Evolutionary conservation across 345 rosid species (phyloP), one percentile per base, ranked within the genome.

Genomic region (Eutrema heterophyllum): DNA sequence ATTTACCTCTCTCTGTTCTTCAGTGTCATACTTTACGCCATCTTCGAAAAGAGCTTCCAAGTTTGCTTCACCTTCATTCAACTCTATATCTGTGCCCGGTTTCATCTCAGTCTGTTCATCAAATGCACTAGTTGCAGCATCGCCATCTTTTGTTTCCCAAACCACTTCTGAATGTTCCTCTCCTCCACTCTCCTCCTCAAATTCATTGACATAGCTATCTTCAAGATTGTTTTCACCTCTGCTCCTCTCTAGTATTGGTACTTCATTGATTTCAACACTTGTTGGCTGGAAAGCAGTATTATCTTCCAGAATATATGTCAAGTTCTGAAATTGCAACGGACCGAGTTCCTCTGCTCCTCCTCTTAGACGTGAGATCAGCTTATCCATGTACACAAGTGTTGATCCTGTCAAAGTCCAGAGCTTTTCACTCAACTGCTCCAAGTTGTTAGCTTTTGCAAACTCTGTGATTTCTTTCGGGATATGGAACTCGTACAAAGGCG

Each of bases 271-370:
- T 44, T 59, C 82, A 78, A 81, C 24, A 24, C 66, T 51, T 29
- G n/a, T 5, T 30, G 63, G 74, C 49, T 53, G 8, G 56, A 70
- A 77, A 21, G 65, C 78, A 45, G 76, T 82, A 30, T 46, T 27
- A 61, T 74, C 79, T 53, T 86, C 82, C 0, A 83, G 54, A 79
- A 69, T 62, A 67, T 41, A 54, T n/a, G 90, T 87, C 83, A 82
- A 78, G 80, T 92, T 90, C 41, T 77, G 75, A 64, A 80, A 92
- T 67, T 77, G 78, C 41, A 87, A 35, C 5, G 71, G 72, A 58
- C 67, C 79, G 62, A 64, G 67, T 18, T 41, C 79, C 77, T 51
- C 50, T 18, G 70, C 11, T 5, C 16, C 8, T 29, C 27, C 72
- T 69, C 72, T 70, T 16, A 79, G 76, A 54, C 71, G 46, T 63